Percentiles rank a stretch among this genome's conserved stretches.
Evolutionary conservation across 2,329 filamentous ascomycete genomes (phyloP).

Genomic region (Fusarium continuum): DNA sequence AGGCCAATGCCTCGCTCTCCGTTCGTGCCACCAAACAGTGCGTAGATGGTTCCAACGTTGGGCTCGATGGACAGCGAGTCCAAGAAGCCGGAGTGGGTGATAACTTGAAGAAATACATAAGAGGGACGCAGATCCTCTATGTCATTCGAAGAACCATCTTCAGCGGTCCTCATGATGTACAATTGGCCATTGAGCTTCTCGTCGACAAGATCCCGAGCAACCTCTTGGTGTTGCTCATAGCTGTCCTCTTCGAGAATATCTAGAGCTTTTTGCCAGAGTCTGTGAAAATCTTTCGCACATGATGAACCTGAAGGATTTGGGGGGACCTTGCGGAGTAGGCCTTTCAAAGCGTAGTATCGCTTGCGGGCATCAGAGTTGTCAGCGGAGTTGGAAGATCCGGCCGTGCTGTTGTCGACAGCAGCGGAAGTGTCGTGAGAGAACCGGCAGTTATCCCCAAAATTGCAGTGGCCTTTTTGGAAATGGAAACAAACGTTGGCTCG

Average conservation of each 20-base stretch:
- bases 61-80: slow-evolving; percentile 46
- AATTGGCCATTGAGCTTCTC: neutral
- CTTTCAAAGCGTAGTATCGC: slow-evolving; percentile 6
- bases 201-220: slow-evolving; percentile 5
- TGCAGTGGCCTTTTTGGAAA: neutral
- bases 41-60: slow-evolving; percentile 45
- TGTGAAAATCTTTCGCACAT: too few species aligned
- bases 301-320: too few species aligned
- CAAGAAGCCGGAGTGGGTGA: neutral
- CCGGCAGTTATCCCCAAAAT: neutral
- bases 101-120: neutral
- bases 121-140: too few species aligned
- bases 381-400: neutral
- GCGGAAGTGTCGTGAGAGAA: neutral
- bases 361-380: neutral
- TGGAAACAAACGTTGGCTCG: too few species aligned
- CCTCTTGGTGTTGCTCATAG: neutral
- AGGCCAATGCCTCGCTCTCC: slow-evolving; percentile 44
- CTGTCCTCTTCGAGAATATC: neutral
- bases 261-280: slow-evolving; percentile 5
- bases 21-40: slow-evolving; percentile 45
- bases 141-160: too few species aligned
- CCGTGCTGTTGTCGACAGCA: too few species aligned
- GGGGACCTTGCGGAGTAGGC: neutral
- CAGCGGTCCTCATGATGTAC: neutral